Conservation (phyloP, 139 green algal genomes). For the Coccomyxa sp. region DNA sequence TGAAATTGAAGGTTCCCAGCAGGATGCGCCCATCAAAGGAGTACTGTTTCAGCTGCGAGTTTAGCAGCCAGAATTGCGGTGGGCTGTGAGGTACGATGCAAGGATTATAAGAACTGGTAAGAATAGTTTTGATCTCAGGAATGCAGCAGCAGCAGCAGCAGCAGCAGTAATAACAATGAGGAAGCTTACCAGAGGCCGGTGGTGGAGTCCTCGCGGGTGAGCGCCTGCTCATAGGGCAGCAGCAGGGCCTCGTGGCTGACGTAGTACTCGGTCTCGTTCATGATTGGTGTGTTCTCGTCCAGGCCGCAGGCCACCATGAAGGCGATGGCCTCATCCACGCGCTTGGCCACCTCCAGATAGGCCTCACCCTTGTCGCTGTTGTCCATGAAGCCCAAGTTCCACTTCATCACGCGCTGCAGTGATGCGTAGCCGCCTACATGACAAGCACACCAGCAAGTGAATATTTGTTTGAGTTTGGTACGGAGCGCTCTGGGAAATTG, state of each 20-base stretch:
- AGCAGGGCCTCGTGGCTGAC: constrained; percentile 90
- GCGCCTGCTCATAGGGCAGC: constrained; percentile 93
- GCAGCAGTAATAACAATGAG: no score
- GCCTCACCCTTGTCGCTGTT: constrained; percentile 73
- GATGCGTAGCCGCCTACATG: constrained; percentile 78
- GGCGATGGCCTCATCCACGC: constrained; percentile 87
- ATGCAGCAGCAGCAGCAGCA: no score
- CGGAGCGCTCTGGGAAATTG: no score
- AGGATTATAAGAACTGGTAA: no score
- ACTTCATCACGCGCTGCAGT: constrained; percentile 85
- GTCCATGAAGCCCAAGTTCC: constrained; percentile 99
- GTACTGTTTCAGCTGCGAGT: no score
- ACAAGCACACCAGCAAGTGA: background rate
- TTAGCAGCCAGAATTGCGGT: no score
- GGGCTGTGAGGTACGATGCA: no score
- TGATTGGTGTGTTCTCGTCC: constrained; percentile 59
- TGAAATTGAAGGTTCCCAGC: no score
- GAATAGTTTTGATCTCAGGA: no score
- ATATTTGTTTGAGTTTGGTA: no score
- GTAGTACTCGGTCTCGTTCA: constrained; percentile 97
- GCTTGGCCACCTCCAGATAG: constrained; percentile 86
- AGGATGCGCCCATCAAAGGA: no score
- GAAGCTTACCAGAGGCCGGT: constrained; percentile 34
- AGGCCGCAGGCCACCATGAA: constrained; percentile 95
- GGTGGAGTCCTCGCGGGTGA: constrained; percentile 89